A percentile compares a stretch with the other conserved stretches of the same genome.
Evolutionary conservation across 345 rosid genomes (phyloP).

Genomic region (Moringa oleifera): DNA sequence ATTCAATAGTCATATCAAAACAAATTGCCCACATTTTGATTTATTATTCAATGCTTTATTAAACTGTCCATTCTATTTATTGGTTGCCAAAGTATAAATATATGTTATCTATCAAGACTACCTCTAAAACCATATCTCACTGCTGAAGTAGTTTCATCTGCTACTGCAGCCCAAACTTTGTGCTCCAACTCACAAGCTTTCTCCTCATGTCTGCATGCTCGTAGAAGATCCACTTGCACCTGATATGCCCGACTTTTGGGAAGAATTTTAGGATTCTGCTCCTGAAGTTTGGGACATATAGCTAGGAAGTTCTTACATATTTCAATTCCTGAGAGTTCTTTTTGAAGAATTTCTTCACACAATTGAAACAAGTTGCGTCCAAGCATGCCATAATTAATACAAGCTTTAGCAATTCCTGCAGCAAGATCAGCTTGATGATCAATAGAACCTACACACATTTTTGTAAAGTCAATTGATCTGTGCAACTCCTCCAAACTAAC

Average conservation of each 20-base stretch:
- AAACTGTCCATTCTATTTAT: neutral
- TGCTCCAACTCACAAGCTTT: conserved; percentile 57
- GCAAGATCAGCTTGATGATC: conserved; percentile 95
- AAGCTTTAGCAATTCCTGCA: conserved; percentile 87
- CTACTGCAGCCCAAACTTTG: conserved; percentile 87
- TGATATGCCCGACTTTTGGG: conserved; percentile 91
- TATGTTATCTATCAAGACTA: conserved; percentile 11
- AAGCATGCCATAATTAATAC: conserved; percentile 84
- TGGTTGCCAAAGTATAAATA: neutral
- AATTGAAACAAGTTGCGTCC: conserved; percentile 78
- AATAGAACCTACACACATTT: conserved; percentile 80
- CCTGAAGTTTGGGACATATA: conserved; percentile 62
- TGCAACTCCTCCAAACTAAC: conserved; percentile 97
- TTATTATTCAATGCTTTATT: no score
- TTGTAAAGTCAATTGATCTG: conserved; percentile 75
- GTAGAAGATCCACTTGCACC: conserved; percentile 88
- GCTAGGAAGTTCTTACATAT: conserved; percentile 70
- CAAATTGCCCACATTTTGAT: neutral
- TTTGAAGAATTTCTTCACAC: conserved; percentile 82
- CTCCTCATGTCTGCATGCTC: conserved; percentile 61
- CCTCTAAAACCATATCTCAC: conserved; percentile 94
- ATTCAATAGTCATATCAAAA: neutral
- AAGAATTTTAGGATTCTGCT: conserved; percentile 77
- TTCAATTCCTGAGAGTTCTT: conserved; percentile 49
- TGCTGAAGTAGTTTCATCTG: conserved; percentile 93